Evolutionary conservation across 106 monocot species (phyloP), one percentile per base, ranked within the genome.

Genomic region (Amphibolis antarctica): DNA sequence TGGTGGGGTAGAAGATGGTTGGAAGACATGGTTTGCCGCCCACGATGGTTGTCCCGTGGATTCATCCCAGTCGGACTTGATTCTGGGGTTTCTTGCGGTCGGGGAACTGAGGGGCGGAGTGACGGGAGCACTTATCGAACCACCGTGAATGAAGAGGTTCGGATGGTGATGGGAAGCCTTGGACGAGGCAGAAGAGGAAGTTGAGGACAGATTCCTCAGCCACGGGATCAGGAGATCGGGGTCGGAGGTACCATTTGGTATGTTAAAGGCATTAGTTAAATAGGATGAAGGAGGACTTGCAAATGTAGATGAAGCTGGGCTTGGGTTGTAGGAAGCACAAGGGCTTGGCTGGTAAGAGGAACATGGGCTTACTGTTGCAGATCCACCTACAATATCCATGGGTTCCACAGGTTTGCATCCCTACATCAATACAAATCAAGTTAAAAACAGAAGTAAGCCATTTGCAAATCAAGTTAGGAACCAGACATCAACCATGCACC

Each of bases 81-180:
- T 50, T 4, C 83, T 62, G 9, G 88, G 88, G 3, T 76, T 63
- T 0, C 79, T 63, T 0, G 76, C 71, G 25, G 81, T 76, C 28
- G 88, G 88, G 19, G 88, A 88, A 66, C 88, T 81, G 10, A 79
- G 17, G 14, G 83, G 88, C 42, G 88, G 88, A 11, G 83, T 88
- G 19, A 88, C 83, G 0, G 88, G 88, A 10, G 88, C 88, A 60
- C 88, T 88, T n/a, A 83, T 65, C 45, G 83, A 88, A 17, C 87
- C 74, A 10, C 71, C 69, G 54, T 81, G 78, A 15, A 85, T 78
- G 77, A 63, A 82, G 10, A 57, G 57, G 56, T 53, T 23, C 62
- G 59, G 12, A 56, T 52, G 25, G 73, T 80, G n/a, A 62, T 81
- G 66, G 72, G 55, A 27, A 72, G 23, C 60, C 42, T 74, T 64